Conservation (phyloP, 495 filamentous ascomycete genomes). For the Xylaria longipes region DNA sequence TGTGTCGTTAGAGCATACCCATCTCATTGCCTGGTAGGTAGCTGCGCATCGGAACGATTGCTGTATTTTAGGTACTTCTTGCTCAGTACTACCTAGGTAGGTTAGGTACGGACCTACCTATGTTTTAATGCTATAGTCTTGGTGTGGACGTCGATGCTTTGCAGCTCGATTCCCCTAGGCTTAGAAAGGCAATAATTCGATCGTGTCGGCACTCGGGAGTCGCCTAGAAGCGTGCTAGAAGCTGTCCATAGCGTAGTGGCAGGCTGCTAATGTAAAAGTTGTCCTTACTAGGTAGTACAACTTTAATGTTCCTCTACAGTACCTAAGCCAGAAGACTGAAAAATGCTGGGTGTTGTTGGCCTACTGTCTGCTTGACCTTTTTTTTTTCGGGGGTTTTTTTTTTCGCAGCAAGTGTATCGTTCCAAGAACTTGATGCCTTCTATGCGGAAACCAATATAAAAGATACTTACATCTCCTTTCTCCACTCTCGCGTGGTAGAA, state of each 20-base stretch:
- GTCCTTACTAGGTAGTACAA: too few species aligned
- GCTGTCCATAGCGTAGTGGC: not conserved
- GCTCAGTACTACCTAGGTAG: not conserved
- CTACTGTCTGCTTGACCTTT: too few species aligned
- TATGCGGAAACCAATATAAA: not conserved
- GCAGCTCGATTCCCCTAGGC: not conserved
- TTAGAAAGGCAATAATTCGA: not conserved
- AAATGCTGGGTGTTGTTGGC: not conserved
- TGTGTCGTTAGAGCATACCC: not conserved
- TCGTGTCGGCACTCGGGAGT: slow-evolving; percentile 2
- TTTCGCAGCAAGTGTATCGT: not conserved
- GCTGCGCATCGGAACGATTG: not conserved
- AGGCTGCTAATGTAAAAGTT: not conserved
- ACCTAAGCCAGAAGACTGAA: not conserved
- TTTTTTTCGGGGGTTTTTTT: too few species aligned
- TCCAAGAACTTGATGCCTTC: not conserved
- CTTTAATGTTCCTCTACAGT: too few species aligned
- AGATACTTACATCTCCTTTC: not conserved
- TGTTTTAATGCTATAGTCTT: not conserved
- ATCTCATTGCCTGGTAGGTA: not conserved
- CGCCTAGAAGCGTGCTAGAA: not conserved
- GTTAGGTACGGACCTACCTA: too few species aligned
- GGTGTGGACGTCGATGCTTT: not conserved
- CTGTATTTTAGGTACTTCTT: not conserved
- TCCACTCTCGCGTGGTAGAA: slow-evolving; percentile 20